These are phyloP conservation scores for Opeltia flavorubescens DNA, from an alignment of 495 filamentous ascomycete species.

Conservation along the genomic window DNA sequence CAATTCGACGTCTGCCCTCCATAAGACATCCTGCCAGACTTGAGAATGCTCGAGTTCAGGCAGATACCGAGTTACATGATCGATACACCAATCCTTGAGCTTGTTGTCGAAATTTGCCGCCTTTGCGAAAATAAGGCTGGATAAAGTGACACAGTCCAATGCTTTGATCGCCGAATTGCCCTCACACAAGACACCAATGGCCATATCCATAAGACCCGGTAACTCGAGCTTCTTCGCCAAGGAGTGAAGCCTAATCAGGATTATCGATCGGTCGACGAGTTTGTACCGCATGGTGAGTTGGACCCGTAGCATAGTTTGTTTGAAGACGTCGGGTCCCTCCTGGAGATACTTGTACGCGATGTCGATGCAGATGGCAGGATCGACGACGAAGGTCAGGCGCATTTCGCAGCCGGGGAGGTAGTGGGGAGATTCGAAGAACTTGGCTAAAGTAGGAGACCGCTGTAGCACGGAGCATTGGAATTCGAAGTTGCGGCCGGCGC, in stretches of 20 bases:
- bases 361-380: conserved; percentile 7
- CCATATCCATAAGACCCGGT: conserved; percentile 2
- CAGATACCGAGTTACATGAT: conserved; percentile 7
- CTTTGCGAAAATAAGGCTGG: conserved; percentile 7
- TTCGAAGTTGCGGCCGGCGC: not conserved
- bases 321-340: conserved; percentile 10
- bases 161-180: conserved; percentile 3
- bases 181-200: conserved; percentile 5
- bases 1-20: conserved; percentile 1
- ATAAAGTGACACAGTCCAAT: conserved; percentile 4
- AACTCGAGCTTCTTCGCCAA: conserved; percentile 10
- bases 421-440: conserved; percentile 12
- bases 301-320: not conserved
- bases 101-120: conserved; percentile 1
- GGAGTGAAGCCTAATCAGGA: conserved; percentile 8
- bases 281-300: conserved; percentile 1
- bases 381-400: conserved; percentile 9
- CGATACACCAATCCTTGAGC: conserved; percentile 8
- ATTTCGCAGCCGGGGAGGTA: conserved; percentile 11
- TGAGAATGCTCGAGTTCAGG: conserved; percentile 4
- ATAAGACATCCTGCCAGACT: conserved; percentile 5
- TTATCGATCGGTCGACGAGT: conserved; percentile 2
- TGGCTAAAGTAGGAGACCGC: conserved; percentile 9
- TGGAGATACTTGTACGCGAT: conserved; percentile 10
- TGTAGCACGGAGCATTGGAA: conserved; percentile 9